A percentile compares a stretch with the other conserved stretches of the same genome.
These are phyloP conservation scores for Fusarium sacchari DNA, from an alignment of 2,329 filamentous ascomycete genomes.

Conservation along the genomic window DNA sequence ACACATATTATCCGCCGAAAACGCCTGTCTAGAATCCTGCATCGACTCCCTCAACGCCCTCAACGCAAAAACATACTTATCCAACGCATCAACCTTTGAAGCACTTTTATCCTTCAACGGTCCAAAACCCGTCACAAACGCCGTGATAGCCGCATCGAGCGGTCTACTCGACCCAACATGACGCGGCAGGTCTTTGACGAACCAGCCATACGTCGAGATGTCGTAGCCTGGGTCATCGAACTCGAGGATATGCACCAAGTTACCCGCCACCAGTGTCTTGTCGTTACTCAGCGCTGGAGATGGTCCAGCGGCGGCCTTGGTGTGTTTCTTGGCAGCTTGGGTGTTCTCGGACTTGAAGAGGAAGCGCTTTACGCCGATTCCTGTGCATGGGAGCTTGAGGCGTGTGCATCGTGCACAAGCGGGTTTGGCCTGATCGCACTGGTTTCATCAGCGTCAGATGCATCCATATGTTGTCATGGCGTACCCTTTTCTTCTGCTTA, in stretches of 20 bases:
- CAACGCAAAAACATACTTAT: slow-evolving; percentile 5
- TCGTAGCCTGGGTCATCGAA: neutral
- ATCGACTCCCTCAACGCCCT: neutral
- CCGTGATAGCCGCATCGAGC: slow-evolving; percentile 3
- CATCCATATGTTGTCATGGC: no score
- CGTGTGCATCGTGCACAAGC: slow-evolving; percentile 4
- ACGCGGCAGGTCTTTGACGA: neutral
- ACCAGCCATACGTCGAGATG: slow-evolving; percentile 7
- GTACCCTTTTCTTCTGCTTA: slow-evolving; percentile 18
- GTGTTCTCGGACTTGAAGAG: neutral
- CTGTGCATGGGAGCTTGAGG: slow-evolving; percentile 1
- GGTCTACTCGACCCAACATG: neutral
- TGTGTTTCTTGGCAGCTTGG: neutral
- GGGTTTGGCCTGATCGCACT: slow-evolving; percentile 29
- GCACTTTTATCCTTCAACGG: neutral
- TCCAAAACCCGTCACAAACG: neutral
- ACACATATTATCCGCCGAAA: slow-evolving; percentile 10
- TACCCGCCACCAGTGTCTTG: neutral
- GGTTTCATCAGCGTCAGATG: neutral
- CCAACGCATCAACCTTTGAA: neutral
- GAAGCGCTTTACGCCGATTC: slow-evolving; percentile 10
- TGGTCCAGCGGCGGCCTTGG: neutral
- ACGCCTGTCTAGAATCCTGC: neutral
- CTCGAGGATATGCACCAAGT: slow-evolving; percentile 5
- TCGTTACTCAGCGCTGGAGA: neutral